Conservation (phyloP, 179 eudicot genomes). For the Beta lomatogona region DNA sequence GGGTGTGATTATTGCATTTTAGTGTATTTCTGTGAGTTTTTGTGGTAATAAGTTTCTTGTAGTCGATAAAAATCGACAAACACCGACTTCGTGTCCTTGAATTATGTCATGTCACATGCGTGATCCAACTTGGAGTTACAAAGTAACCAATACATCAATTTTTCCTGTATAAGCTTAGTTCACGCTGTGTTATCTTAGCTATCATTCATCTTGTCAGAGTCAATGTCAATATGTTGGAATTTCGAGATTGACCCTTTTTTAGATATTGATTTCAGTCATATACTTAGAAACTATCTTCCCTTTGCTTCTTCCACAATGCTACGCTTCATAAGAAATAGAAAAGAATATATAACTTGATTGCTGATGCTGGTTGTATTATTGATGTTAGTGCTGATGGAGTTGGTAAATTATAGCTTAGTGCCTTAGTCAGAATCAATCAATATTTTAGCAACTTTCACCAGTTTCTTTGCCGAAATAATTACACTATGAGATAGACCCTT, state of each 20-base stretch:
- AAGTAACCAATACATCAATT: constrained; percentile 15
- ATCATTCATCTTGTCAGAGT: too few species aligned
- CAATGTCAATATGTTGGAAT: constrained; percentile 12
- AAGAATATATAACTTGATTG: constrained; percentile 10
- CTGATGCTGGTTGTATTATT: constrained; percentile 18
- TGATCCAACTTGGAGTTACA: constrained; percentile 12
- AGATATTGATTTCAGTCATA: neutral
- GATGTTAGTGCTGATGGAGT: constrained; percentile 25
- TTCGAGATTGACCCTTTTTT: neutral
- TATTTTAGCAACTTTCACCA: constrained; percentile 1
- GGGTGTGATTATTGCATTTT: neutral
- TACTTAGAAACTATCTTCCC: neutral
- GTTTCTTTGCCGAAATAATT: constrained; percentile 8
- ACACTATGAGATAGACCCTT: constrained; percentile 12
- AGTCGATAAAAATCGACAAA: neutral
- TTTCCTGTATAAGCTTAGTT: neutral
- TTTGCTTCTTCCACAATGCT: neutral
- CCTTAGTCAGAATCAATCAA: neutral
- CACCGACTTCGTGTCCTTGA: constrained; percentile 16
- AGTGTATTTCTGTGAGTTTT: neutral
- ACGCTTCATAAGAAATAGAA: constrained; percentile 8
- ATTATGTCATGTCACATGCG: constrained; percentile 15
- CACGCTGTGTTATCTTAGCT: too few species aligned
- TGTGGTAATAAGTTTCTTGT: constrained; percentile 1
- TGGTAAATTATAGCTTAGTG: constrained; percentile 13